phyloP scores from a whole-genome alignment of 202 grass and related monocot genomes.

The Panicum hallii region DNA sequence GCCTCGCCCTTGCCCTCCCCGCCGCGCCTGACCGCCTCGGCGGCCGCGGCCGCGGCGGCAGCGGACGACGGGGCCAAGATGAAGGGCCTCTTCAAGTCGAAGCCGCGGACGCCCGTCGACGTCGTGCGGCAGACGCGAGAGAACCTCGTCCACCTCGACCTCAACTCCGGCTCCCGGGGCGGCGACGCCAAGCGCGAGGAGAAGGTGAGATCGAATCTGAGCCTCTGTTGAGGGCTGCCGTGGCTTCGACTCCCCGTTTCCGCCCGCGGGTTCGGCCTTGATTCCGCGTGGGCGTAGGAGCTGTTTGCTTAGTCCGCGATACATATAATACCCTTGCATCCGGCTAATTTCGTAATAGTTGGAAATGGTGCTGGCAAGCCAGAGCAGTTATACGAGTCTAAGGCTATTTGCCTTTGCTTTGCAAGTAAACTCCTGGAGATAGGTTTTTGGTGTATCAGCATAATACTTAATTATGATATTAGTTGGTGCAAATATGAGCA shows the following conservation, averaged over 20 bases:
- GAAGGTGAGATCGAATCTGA: slow-evolving; percentile 64
- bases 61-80: slow-evolving; percentile 62
- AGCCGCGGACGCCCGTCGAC: slow-evolving; percentile 78
- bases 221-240: neutral
- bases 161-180: slow-evolving; percentile 49
- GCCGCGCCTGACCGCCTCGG: slow-evolving; percentile 33
- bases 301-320: neutral
- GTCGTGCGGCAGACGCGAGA: slow-evolving; percentile 84
- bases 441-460: neutral
- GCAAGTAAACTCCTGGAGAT: neutral
- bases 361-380: neutral
- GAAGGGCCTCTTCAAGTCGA: slow-evolving; percentile 94
- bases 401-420: slow-evolving; percentile 13
- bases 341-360: neutral
- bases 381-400: neutral
- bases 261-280: neutral
- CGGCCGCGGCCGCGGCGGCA: slow-evolving; percentile 22
- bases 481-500: neutral
- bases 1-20: slow-evolving; percentile 55
- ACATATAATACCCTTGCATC: neutral
- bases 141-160: slow-evolving; percentile 67
- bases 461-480: slow-evolving; percentile 12
- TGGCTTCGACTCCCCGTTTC: neutral
- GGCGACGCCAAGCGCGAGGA: slow-evolving; percentile 75
- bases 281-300: neutral